These are phyloP conservation scores for Phaeosphaeria sp. DNA, from an alignment of 2,329 filamentous ascomycete genomes.

Conservation along the genomic window DNA sequence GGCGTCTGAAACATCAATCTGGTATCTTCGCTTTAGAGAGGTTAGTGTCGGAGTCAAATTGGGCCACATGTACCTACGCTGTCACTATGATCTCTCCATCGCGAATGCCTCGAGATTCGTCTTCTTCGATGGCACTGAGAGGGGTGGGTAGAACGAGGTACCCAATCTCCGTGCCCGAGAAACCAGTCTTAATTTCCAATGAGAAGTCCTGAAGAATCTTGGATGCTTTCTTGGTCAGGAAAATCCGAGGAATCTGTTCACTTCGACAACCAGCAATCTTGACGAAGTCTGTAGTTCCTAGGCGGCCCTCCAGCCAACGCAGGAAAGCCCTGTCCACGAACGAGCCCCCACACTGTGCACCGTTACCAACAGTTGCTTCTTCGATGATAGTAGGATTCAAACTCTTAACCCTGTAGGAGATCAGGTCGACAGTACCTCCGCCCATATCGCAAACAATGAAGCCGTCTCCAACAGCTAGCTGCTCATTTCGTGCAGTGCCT, in stretches of 20 bases:
- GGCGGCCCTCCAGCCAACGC: conserved; percentile 24
- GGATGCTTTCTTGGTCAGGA: conserved; percentile 9
- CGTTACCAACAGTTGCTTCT: conserved; percentile 29
- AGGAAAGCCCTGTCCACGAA: conserved; percentile 36
- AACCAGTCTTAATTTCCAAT: conserved; percentile 24
- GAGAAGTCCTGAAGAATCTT: conserved; percentile 31
- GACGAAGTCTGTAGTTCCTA: conserved; percentile 27
- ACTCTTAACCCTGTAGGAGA: conserved; percentile 24
- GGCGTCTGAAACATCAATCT: conserved; percentile 23
- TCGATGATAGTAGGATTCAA: conserved; percentile 20
- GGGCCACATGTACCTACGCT: conserved; percentile 13
- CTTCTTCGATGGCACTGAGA: conserved; percentile 22
- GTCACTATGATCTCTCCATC: conserved; percentile 32
- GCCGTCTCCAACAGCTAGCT: conserved; percentile 21
- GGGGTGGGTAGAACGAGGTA: conserved; percentile 22
- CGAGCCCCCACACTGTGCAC: conserved; percentile 36
- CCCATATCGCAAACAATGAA: conserved; percentile 43
- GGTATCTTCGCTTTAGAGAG: conserved; percentile 25
- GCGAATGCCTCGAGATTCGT: conserved; percentile 21
- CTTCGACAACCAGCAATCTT: conserved; percentile 21
- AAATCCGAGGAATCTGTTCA: conserved; percentile 18
- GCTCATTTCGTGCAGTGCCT: conserved; percentile 11
- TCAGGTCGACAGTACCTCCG: conserved; percentile 37
- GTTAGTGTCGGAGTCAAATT: neutral
- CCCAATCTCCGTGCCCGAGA: conserved; percentile 24